A percentile compares a stretch with the other conserved stretches of the same genome.
Evolutionary conservation across 805 yeast species (phyloP).

Genomic region (Cyberlindnera galapagoensis): DNA sequence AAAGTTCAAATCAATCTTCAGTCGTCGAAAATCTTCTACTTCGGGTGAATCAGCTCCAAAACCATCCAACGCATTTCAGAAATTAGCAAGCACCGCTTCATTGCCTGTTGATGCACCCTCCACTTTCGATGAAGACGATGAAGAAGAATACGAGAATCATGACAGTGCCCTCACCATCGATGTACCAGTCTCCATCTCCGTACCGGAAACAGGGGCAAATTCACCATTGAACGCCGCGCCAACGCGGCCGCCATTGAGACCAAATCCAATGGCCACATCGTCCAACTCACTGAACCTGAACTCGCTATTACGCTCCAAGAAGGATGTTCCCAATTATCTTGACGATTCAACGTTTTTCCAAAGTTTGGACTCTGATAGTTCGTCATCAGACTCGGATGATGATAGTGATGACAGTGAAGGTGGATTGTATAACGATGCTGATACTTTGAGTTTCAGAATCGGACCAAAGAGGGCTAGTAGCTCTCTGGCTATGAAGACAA

Average conservation of each 20-base stretch:
- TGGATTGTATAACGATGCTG: slow-evolving; percentile 21
- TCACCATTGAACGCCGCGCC: no score
- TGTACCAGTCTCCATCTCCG: slow-evolving; percentile 2
- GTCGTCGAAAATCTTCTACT: slow-evolving; percentile 15
- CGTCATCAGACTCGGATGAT: slow-evolving; percentile 7
- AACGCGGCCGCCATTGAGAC: neutral
- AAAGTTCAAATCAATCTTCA: slow-evolving; percentile 21
- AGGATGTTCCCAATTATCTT: slow-evolving; percentile 18
- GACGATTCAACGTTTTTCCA: slow-evolving; percentile 23
- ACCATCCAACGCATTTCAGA: slow-evolving; percentile 3
- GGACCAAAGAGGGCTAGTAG: slow-evolving; percentile 19
- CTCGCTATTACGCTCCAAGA: slow-evolving; percentile 18
- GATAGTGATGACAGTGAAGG: slow-evolving; percentile 12
- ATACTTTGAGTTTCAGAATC: slow-evolving; percentile 18
- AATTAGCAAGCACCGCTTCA: slow-evolving; percentile 4
- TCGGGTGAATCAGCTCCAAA: slow-evolving; percentile 3
- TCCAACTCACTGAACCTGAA: slow-evolving; percentile 19
- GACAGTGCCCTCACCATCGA: slow-evolving; percentile 3
- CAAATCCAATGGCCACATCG: slow-evolving; percentile 12
- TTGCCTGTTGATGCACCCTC: slow-evolving; percentile 4
- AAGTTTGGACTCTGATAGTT: slow-evolving; percentile 16
- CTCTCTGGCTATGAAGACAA: slow-evolving; percentile 15
- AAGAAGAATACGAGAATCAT: neutral
- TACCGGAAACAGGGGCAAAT: neutral
- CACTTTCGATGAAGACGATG: neutral